Percentiles rank a stretch among this genome's conserved stretches.
phyloP scores from a whole-genome alignment of 2,329 filamentous ascomycete species.

The Trichoderma pleuroti region DNA sequence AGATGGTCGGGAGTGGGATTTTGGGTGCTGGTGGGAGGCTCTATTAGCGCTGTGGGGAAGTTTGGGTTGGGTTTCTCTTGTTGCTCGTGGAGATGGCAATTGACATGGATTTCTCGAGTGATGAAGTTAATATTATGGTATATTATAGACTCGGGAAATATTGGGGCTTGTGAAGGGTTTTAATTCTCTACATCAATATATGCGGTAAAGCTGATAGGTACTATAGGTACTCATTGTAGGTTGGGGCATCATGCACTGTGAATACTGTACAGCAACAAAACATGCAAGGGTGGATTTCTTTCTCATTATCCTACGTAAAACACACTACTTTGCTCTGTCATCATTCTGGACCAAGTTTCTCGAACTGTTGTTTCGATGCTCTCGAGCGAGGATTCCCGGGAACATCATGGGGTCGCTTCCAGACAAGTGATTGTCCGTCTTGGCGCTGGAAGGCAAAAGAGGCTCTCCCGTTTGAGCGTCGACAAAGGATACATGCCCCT shows the following conservation, averaged over 20 bases:
- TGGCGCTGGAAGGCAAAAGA: conserved; percentile 37
- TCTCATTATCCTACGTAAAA: background rate
- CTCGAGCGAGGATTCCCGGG: conserved; percentile 62
- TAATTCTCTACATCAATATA: background rate
- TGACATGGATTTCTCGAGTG: background rate
- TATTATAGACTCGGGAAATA: background rate
- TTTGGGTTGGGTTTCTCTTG: background rate
- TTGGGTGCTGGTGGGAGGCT: background rate
- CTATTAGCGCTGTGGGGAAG: conserved; percentile 2
- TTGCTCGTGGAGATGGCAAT: background rate
- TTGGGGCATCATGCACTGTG: background rate
- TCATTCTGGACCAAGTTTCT: conserved; percentile 28
- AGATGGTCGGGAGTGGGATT: background rate
- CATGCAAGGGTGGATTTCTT: background rate
- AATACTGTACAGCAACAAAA: background rate
- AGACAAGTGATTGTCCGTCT: conserved; percentile 47
- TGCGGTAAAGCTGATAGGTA: background rate
- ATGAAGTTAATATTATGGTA: background rate
- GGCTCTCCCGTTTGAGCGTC: conserved; percentile 28
- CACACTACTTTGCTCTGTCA: background rate
- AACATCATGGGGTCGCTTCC: conserved; percentile 67
- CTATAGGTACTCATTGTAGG: background rate
- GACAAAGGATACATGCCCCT: background rate
- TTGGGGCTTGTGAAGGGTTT: background rate
- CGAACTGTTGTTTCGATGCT: conserved; percentile 42